Evolutionary conservation across 352 stramenopile species (phyloP).

Genomic region (Pythium phragmitis): DNA sequence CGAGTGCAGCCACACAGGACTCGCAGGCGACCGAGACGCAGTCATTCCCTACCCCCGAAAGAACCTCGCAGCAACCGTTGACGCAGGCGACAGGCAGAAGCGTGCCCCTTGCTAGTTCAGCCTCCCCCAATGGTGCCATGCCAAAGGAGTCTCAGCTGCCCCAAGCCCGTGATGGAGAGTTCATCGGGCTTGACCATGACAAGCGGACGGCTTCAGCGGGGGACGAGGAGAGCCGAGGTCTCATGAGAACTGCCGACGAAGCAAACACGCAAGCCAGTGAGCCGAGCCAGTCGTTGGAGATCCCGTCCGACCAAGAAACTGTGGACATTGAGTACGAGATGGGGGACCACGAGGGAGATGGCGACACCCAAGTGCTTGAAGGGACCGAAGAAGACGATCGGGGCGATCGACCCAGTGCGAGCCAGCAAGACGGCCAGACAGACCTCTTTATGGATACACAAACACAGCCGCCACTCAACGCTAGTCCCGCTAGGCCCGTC

Average conservation of each 20-base stretch:
- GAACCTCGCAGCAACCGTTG: conserved; percentile 1
- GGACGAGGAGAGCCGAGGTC: conserved; percentile 14
- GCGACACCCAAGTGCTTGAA: background rate
- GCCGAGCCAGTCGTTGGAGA: background rate
- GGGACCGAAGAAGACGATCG: background rate
- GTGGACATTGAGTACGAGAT: conserved; percentile 9
- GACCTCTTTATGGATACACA: conserved; percentile 23
- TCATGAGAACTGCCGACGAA: background rate
- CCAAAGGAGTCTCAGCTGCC: background rate
- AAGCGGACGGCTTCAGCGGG: conserved; percentile 15
- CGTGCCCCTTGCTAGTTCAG: background rate
- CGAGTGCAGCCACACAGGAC: background rate
- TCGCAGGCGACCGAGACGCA: conserved; percentile 7
- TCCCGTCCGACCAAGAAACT: background rate
- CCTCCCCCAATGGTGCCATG: too few species aligned
- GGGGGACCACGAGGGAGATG: background rate
- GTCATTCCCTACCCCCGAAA: background rate
- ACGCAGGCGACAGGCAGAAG: background rate
- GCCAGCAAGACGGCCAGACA: conserved; percentile 21
- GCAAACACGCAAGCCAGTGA: background rate
- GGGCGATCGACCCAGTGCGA: conserved; percentile 1
- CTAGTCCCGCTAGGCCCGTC: background rate
- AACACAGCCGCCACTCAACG: conserved; percentile 3
- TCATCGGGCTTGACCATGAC: conserved; percentile 19
- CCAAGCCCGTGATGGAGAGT: conserved; percentile 11